These are phyloP conservation scores for Withania somnifera DNA, from an alignment of 305 asterid genomes.

Conservation along the genomic window DNA sequence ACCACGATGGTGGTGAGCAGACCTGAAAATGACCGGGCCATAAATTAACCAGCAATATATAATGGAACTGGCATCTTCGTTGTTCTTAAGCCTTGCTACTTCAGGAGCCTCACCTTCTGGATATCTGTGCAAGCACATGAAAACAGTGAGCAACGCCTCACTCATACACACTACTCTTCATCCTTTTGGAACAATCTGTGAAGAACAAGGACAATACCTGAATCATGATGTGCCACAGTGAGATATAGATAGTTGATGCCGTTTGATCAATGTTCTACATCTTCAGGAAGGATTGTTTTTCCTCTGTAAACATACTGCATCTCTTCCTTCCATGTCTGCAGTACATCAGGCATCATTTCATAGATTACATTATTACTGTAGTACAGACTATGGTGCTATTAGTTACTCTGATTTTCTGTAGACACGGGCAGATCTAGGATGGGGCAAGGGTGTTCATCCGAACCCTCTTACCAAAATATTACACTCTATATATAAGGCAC, in stretches of 20 bases:
- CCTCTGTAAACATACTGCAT: conserved; percentile 72
- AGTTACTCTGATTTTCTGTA: neutral
- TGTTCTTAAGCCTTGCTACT: neutral
- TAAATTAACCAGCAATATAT: neutral
- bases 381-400: neutral
- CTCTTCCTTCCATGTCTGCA: conserved; percentile 84
- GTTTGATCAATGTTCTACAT: conserved; percentile 41
- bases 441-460: too few relatives aligned
- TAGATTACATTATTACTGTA: neutral
- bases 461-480: too few relatives aligned
- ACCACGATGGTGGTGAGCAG: neutral
- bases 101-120: neutral
- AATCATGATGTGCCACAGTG: neutral
- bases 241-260: neutral
- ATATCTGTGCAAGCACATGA: neutral
- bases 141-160: neutral
- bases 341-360: neutral
- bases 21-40: neutral
- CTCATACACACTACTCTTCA: neutral
- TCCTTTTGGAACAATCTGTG: neutral
- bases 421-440: too few relatives aligned
- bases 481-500: too few relatives aligned
- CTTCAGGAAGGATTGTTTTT: conserved; percentile 47
- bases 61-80: neutral
- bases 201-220: neutral